phyloP scores from a whole-genome alignment of 306 rosid genomes.

The Begonia fuchsioides region DNA sequence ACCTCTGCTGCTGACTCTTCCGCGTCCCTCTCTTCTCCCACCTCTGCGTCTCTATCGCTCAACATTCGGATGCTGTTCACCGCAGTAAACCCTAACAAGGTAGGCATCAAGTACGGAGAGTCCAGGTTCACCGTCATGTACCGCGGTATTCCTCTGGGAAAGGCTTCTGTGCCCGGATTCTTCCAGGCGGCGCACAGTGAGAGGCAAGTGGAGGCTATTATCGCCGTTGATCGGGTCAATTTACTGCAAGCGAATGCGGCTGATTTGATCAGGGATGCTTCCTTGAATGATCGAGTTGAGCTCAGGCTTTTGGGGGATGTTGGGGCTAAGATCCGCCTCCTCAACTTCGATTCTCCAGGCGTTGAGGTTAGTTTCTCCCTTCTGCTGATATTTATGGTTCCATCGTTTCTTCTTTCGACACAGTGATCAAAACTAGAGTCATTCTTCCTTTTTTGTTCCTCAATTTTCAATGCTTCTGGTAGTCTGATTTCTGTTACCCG shows the following conservation, averaged over 20 bases:
- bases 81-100: conserved; percentile 82
- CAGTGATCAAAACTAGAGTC: too few relatives aligned
- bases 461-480: too few relatives aligned
- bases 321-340: conserved; percentile 90
- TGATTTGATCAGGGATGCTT: conserved; percentile 67
- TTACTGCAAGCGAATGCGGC: conserved; percentile 80
- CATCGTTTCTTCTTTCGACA: too few relatives aligned
- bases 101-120: conserved; percentile 91
- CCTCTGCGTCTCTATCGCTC: conserved; percentile 60
- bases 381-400: too few relatives aligned
- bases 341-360: conserved; percentile 75
- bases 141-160: conserved; percentile 73
- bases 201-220: conserved; percentile 52
- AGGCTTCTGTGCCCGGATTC: conserved; percentile 75
- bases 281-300: conserved; percentile 80
- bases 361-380: conserved; percentile 48
- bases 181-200: conserved; percentile 64
- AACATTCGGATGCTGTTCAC: conserved; percentile 57
- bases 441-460: too few relatives aligned
- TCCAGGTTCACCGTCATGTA: conserved; percentile 90
- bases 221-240: conserved; percentile 68
- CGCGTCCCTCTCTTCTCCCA: conserved; percentile 6
- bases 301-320: conserved; percentile 73
- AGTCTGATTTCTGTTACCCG: too few relatives aligned
- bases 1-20: conserved; percentile 3